Conservation (phyloP, 176 grass and related monocot species). For the Carex parvula region DNA sequence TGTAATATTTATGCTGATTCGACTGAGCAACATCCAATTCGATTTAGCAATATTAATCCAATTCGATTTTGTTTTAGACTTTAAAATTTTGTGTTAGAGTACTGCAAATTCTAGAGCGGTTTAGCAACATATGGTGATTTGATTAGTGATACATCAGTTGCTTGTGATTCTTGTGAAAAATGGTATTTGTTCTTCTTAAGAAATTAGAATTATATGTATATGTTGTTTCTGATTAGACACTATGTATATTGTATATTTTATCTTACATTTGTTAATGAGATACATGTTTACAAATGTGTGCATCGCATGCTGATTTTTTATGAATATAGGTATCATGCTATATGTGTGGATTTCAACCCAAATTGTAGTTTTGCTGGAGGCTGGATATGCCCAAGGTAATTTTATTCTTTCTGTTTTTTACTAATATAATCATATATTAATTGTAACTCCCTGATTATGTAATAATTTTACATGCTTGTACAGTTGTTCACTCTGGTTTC, state of each 20-base stretch:
- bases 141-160: constrained; percentile 88
- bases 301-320: constrained; percentile 32
- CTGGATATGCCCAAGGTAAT: constrained; percentile 95
- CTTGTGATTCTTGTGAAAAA: constrained; percentile 93
- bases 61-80: no score
- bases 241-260: not conserved
- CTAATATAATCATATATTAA: not conserved
- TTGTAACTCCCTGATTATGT: not conserved
- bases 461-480: not conserved
- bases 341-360: constrained; percentile 77
- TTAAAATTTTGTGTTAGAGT: not conserved
- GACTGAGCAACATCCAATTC: no score
- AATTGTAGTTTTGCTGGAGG: constrained; percentile 45
- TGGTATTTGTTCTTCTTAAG: constrained; percentile 50
- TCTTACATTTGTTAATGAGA: not conserved
- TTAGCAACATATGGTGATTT: constrained; percentile 51
- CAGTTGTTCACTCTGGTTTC: not conserved
- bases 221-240: constrained; percentile 10
- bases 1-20: no score
- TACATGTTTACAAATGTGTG: not conserved
- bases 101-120: constrained; percentile 71
- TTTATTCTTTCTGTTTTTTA: not conserved
- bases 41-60: no score
- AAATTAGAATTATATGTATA: constrained; percentile 14
- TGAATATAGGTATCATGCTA: constrained; percentile 82